phyloP scores from a whole-genome alignment of 1,139 yeast genomes.

The Saccharomyces pastorianus region DNA sequence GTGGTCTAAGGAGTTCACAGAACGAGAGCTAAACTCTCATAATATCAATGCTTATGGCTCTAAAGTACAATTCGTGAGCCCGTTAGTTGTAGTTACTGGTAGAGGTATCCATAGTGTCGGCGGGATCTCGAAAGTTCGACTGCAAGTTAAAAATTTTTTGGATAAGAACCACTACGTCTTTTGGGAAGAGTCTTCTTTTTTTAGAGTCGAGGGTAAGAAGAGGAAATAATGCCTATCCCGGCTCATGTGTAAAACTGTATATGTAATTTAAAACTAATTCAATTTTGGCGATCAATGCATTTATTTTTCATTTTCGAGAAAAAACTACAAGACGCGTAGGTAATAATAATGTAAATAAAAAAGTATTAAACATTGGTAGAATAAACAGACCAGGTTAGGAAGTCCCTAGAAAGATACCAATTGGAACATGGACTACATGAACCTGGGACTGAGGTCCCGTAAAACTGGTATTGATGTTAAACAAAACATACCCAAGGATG shows the following conservation, averaged over 20 bases:
- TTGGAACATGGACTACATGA: conserved; percentile 38
- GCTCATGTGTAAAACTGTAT: background rate
- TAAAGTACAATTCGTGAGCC: conserved; percentile 31
- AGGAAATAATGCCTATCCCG: background rate
- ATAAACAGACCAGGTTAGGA: background rate
- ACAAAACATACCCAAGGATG: conserved; percentile 48
- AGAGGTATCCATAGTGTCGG: conserved; percentile 54
- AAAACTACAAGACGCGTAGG: background rate
- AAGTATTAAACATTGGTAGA: background rate
- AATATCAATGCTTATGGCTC: conserved; percentile 23
- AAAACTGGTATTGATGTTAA: conserved; percentile 53
- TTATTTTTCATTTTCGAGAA: background rate
- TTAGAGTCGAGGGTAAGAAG: conserved; percentile 38
- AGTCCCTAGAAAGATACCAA: background rate
- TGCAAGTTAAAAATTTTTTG: conserved; percentile 36
- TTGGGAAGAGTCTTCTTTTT: conserved; percentile 41
- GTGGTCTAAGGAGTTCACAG: conserved; percentile 46
- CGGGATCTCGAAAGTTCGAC: conserved; percentile 42
- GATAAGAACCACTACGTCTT: conserved; percentile 33
- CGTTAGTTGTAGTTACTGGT: conserved; percentile 46
- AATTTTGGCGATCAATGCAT: background rate
- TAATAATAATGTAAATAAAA: background rate
- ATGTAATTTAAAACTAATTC: background rate
- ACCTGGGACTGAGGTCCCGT: conserved; percentile 48
- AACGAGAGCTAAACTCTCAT: conserved; percentile 37